Evolutionary conservation across 2,329 filamentous ascomycete species (phyloP).

Genomic region (Escovopsis sp.): DNA sequence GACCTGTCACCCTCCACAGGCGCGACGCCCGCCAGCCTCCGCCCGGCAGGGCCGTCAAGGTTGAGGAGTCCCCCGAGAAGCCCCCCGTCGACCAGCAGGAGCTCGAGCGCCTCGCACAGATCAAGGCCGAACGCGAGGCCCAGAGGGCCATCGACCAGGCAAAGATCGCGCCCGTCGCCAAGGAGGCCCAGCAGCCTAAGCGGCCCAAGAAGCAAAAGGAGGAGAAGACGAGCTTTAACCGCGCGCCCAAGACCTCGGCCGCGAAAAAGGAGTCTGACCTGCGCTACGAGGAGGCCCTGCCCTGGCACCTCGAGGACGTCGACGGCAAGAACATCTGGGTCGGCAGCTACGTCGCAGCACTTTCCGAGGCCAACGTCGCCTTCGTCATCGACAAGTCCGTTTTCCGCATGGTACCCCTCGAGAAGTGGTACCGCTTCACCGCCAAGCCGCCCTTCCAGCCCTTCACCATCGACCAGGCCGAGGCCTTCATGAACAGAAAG

Average conservation of each 20-base stretch:
- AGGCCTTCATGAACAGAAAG: conserved; percentile 69
- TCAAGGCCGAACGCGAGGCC: conserved; percentile 65
- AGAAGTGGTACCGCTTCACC: conserved; percentile 89
- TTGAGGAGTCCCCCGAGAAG: conserved; percentile 37
- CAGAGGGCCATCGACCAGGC: conserved; percentile 78
- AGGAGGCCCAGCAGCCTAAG: conserved; percentile 35
- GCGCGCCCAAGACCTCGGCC: conserved; percentile 65
- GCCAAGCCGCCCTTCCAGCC: conserved; percentile 66
- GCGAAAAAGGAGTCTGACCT: conserved; percentile 57
- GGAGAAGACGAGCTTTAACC: conserved; percentile 77
- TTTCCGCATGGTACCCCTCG: conserved; percentile 77
- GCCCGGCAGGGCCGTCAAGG: conserved; percentile 47
- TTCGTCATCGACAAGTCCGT: conserved; percentile 53
- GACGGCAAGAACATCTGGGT: conserved; percentile 93
- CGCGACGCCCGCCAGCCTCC: conserved; percentile 64
- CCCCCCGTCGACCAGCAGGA: conserved; percentile 39
- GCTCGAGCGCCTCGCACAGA: conserved; percentile 49
- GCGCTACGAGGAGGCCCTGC: conserved; percentile 87
- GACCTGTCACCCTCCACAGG: conserved; percentile 77
- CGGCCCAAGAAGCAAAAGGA: conserved; percentile 50
- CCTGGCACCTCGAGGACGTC: conserved; percentile 94
- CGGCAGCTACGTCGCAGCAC: conserved; percentile 74
- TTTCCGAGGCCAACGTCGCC: conserved; percentile 75
- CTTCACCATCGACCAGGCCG: conserved; percentile 69
- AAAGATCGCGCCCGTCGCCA: conserved; percentile 75